Evolutionary conservation across 2,329 filamentous ascomycete genomes (phyloP), one percentile per base, ranked within the genome.

Genomic region (Emmonsiellopsis sp.): DNA sequence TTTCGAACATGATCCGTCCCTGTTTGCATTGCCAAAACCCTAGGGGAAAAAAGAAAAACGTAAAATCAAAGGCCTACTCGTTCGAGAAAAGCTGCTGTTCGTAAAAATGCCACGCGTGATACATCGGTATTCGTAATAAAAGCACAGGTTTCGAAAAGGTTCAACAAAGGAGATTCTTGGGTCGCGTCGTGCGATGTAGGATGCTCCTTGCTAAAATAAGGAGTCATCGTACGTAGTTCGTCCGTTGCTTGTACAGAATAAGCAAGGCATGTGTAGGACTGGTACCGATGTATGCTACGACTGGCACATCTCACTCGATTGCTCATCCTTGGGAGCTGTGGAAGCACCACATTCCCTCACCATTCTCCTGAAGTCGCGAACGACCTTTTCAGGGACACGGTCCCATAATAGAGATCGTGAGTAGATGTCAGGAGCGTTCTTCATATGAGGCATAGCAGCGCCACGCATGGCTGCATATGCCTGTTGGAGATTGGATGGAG

Each of bases 391-490:
- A 11, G 93, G 91, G 62, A 97, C 91, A 71, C 91, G 88, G 65
- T 96, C 90, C 89, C 89, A 95, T 54, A 97, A 83, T 57, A 97
- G 79, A 58, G 89, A 95, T 54, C 92, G 82, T 35, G 91, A 94
- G 74, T 95, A 95, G 42, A 96, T 88, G 64, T 96, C 90, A 54
- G 91, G 87, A 47, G 85, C 86, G 50, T 81, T 81, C 61, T 69
- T 66, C 34, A 60, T 65, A 54, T 86, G 81, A 71, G 89, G 89
- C 65, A 78, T 81, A 63, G 78, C 77, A 62, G 79, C 81, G 61
- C 76, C 76, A 59, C 89, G 84, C 83, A 95, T 89, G 45, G 82
- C 84, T 50, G 86, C 83, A 46, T 96, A 80, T 7, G 89, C 85
- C 61, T 95, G 70, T 56, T 75, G 72, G 31, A 76, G 59, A 42